These are phyloP conservation scores for Trichoderma erinaceum DNA, from an alignment of 495 filamentous ascomycete genomes.

Conservation along the genomic window DNA sequence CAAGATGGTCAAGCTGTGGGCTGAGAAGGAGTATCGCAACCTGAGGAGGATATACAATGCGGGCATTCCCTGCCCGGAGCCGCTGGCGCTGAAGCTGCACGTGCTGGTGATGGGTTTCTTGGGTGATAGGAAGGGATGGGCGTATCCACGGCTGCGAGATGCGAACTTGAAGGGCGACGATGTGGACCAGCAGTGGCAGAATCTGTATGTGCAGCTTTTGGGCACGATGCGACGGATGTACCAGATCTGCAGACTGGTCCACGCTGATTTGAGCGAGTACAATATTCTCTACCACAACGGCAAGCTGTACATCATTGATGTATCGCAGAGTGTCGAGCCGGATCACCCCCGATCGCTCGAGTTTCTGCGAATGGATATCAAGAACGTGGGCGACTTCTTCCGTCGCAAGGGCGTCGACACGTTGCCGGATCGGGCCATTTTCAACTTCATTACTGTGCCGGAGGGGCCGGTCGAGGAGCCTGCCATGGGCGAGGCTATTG, in stretches of 20 bases:
- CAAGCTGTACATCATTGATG: constrained; percentile 88
- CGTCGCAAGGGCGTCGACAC: constrained; percentile 71
- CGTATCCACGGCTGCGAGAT: constrained; percentile 69
- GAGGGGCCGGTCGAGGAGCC: constrained; percentile 48
- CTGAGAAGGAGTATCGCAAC: constrained; percentile 97
- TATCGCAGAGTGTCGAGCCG: constrained; percentile 93
- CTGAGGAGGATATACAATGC: constrained; percentile 73
- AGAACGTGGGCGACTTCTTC: constrained; percentile 93
- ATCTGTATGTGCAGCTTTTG: constrained; percentile 74
- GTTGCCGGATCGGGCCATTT: constrained; percentile 64
- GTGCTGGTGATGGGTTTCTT: constrained; percentile 92
- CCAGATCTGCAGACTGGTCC: constrained; percentile 81
- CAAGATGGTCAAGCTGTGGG: constrained; percentile 96
- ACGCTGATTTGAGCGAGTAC: constrained; percentile 96
- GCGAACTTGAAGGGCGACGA: constrained; percentile 38
- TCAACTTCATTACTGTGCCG: constrained; percentile 66
- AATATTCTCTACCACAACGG: constrained; percentile 86
- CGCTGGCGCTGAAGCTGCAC: constrained; percentile 77
- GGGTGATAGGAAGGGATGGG: constrained; percentile 77
- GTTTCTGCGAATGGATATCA: constrained; percentile 95
- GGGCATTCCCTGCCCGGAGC: constrained; percentile 85
- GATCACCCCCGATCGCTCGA: constrained; percentile 87
- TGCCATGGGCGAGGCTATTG: constrained; percentile 35
- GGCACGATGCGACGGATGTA: constrained; percentile 89
- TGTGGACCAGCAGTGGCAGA: constrained; percentile 70